Evolutionary conservation across 306 rosid species (phyloP).

Genomic region (Lathyrus oleraceus): DNA sequence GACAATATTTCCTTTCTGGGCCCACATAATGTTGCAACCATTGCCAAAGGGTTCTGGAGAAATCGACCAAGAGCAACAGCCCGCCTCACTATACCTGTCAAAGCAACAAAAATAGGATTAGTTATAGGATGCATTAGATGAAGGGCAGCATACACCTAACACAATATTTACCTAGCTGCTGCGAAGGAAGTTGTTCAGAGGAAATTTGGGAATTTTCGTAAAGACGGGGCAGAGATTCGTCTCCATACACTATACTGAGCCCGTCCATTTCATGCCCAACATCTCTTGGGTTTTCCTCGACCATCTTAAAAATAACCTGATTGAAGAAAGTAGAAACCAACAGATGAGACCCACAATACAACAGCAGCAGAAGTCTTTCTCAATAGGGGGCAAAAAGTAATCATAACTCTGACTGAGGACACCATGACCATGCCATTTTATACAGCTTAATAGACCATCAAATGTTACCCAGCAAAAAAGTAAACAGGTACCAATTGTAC

Average conservation of each 20-base stretch:
- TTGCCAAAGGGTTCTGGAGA: slow-evolving; percentile 97
- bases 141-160: not conserved
- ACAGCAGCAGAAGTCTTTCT: not conserved
- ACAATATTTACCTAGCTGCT: slow-evolving; percentile 57
- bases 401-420: not conserved
- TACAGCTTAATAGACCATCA: slow-evolving; percentile 8
- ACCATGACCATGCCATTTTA: slow-evolving; percentile 10
- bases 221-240: slow-evolving; percentile 88
- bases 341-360: slow-evolving; percentile 27
- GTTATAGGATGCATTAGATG: not conserved
- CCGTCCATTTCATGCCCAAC: slow-evolving; percentile 99
- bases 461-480: slow-evolving; percentile 15
- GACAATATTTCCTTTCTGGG: slow-evolving; percentile 88
- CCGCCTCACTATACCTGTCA: slow-evolving; percentile 87
- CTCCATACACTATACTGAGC: slow-evolving; percentile 92
- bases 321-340: slow-evolving; percentile 32
- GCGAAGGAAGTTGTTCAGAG: slow-evolving; percentile 90
- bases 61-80: slow-evolving; percentile 95
- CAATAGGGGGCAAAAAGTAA: not conserved
- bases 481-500: not conserved
- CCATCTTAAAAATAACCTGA: slow-evolving; percentile 96
- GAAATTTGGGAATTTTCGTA: slow-evolving; percentile 95
- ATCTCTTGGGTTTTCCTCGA: slow-evolving; percentile 98
- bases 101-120: slow-evolving; percentile 35
- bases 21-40: slow-evolving; percentile 93